A percentile compares a stretch with the other conserved stretches of the same genome.
These are phyloP conservation scores for Daldinia sp. DNA, from an alignment of 2,329 filamentous ascomycete species.

Conservation along the genomic window DNA sequence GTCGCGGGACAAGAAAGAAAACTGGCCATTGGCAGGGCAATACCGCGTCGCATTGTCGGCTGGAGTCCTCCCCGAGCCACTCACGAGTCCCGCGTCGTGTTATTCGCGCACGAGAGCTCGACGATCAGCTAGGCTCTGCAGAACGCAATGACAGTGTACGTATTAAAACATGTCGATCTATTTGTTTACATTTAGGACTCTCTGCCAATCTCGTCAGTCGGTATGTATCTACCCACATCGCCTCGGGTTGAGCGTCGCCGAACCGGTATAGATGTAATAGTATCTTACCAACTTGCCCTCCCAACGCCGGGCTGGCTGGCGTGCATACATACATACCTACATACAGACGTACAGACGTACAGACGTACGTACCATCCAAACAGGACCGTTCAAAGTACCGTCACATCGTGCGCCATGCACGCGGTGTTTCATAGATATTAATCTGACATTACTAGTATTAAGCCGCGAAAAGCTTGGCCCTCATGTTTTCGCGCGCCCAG, in stretches of 20 bases:
- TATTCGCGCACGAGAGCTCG: background rate
- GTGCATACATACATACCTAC: background rate
- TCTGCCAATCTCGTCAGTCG: background rate
- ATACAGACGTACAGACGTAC: background rate
- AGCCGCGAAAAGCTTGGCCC: slow-evolving; percentile 25
- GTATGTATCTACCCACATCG: background rate
- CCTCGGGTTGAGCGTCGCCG: background rate
- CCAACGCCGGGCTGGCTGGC: background rate
- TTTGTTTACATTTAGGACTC: too few relatives aligned
- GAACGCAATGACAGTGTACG: background rate
- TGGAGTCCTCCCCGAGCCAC: background rate
- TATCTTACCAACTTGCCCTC: background rate
- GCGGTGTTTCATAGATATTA: slow-evolving; percentile 34
- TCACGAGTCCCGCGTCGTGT: background rate
- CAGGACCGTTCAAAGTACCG: background rate
- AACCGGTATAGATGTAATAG: background rate
- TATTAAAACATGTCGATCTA: background rate
- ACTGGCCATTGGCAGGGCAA: background rate
- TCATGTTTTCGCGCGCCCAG: slow-evolving; percentile 12
- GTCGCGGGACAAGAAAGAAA: background rate
- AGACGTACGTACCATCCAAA: too few relatives aligned
- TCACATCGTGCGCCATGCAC: slow-evolving; percentile 17
- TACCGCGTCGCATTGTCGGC: background rate
- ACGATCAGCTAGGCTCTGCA: background rate
- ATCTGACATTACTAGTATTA: slow-evolving; percentile 22